Base-by-base conservation (phyloP, 768 basidiomycete genomes). In the Artomyces pyxidatus region DNA sequence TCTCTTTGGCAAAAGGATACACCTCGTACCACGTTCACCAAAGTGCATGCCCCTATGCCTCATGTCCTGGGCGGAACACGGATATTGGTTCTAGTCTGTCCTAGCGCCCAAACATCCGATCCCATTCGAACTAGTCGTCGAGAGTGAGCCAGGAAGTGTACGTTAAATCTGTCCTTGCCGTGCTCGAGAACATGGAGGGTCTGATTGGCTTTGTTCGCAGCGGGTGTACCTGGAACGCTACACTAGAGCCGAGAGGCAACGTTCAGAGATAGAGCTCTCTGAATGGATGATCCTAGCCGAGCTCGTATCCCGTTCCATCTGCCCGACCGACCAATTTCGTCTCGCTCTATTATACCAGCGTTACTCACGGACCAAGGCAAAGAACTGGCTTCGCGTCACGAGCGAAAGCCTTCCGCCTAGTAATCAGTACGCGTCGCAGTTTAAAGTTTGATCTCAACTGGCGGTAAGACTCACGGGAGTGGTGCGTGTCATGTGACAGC, bases 231-330 rank as follows among this genome's bases (percentile, higher is more conserved):
- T 61, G 6, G 65, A 63, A 1, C 48, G 53, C 21, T 65, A 65
- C 53, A 16, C 48, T 8, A 59, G 49, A 37, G 52, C 50, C 1
- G 37, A 41, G 28, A 42, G 65, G 9, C 27, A 51, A 0, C 58
- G 54, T 3, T 40, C 50, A 29, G 58, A 63, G 12, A 67, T 67
- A 65, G 45, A 49, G 6, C 46, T 66, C 16, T 61, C 63, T 9
- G 66, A 66, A 51, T 67, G 64, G 65, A 52, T 61, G 47, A 47
- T 45, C 11, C 58, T 65, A 6, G 62, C 65, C 30, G 63, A 66
- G n/a, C 47, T 60, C 53, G 66, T 64, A 19, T 16, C 52, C 43
- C 14, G 8, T 12, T 35, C 48, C 7, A 2, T 11, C 12, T 19
- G 23, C 6, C 9, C 4, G 42, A 17, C 28, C 16, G n/a, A 17